Conservation (phyloP, 257 asterid genomes). For the Leptodermis oblonga region DNA sequence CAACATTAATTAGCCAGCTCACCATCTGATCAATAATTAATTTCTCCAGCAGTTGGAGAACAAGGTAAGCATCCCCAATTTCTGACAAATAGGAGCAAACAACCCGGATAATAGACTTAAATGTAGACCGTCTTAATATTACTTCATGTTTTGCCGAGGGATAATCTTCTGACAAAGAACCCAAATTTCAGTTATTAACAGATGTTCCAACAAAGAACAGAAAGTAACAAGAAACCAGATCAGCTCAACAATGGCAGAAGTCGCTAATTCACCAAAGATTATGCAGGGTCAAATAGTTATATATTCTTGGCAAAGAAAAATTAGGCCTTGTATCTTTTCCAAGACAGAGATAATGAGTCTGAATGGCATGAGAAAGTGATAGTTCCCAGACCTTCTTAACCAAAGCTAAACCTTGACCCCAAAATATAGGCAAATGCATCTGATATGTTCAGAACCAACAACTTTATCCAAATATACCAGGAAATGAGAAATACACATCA, state of each 20-base stretch:
- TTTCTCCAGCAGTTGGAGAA: slow-evolving; percentile 72
- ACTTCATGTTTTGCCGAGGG: slow-evolving; percentile 29
- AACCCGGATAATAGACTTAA: slow-evolving; percentile 40
- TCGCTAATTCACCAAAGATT: background rate
- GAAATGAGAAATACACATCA: background rate
- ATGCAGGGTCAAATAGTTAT: background rate
- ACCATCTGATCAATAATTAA: slow-evolving; percentile 62
- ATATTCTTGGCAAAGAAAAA: background rate
- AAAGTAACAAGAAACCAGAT: background rate
- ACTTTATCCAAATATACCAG: background rate
- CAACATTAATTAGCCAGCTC: slow-evolving; percentile 25
- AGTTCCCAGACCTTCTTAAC: too few relatives aligned
- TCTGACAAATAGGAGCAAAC: slow-evolving; percentile 56
- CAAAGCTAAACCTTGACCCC: background rate
- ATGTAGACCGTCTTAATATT: slow-evolving; percentile 50
- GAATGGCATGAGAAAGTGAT: background rate
- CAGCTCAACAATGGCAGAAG: background rate
- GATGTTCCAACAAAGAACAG: background rate
- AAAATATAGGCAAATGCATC: background rate
- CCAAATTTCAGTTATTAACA: slow-evolving; percentile 11
- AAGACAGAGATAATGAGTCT: background rate
- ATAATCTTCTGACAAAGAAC: slow-evolving; percentile 44
- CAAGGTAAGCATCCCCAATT: slow-evolving; percentile 64
- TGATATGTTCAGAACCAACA: background rate
- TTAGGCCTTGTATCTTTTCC: background rate